These are phyloP conservation scores for Aspergillus sp. DNA, from an alignment of 2,329 filamentous ascomycete genomes.

Conservation along the genomic window DNA sequence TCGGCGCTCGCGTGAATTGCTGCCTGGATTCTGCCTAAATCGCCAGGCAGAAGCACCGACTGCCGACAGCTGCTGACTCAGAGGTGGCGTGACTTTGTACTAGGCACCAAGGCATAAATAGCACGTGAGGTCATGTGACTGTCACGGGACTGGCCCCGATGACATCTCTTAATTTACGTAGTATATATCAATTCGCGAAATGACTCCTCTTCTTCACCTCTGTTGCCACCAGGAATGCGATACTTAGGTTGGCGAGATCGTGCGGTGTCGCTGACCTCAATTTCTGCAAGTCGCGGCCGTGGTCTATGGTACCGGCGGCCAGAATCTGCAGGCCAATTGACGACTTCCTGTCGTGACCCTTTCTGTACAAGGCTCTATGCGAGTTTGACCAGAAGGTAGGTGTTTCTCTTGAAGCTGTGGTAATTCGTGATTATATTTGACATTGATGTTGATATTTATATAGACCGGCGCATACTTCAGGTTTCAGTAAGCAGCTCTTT, in stretches of 20 bases:
- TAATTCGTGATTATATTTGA: not conserved
- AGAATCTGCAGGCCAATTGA: not conserved
- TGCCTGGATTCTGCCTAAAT: not conserved
- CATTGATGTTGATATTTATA: constrained; percentile 5
- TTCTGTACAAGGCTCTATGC: constrained; percentile 1
- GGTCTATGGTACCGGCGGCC: constrained; percentile 1
- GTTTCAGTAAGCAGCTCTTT: constrained; percentile 5
- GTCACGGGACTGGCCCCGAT: too few species aligned
- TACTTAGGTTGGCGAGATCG: constrained; percentile 4
- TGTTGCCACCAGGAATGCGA: not conserved
- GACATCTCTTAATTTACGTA: too few species aligned
- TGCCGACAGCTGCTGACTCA: too few species aligned
- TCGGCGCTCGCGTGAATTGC: not conserved
- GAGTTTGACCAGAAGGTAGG: constrained; percentile 11
- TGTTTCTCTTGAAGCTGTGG: constrained; percentile 2
- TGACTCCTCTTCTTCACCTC: not conserved
- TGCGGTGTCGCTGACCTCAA: constrained; percentile 5
- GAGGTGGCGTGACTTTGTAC: too few species aligned
- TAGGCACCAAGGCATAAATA: too few species aligned
- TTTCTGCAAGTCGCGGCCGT: constrained; percentile 1
- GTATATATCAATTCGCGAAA: too few species aligned
- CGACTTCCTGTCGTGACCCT: not conserved
- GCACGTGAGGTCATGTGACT: too few species aligned
- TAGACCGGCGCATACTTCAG: constrained; percentile 7
- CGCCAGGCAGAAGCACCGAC: not conserved